These are phyloP conservation scores for Yamadazyma aaseri DNA, from an alignment of 1,139 yeast species.

Conservation along the genomic window DNA sequence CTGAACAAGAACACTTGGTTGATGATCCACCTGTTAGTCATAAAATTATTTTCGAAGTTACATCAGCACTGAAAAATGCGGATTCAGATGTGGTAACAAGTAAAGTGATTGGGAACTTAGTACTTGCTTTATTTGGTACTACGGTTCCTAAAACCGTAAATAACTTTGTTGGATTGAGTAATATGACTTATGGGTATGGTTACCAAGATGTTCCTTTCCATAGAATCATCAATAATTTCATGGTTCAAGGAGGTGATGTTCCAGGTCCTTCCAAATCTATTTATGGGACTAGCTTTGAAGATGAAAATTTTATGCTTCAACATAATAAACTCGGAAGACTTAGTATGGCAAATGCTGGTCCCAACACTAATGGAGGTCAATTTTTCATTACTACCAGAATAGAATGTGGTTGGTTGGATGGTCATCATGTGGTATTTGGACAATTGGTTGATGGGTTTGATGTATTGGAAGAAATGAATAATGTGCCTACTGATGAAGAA, in stretches of 20 bases:
- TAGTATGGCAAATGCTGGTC: conserved; percentile 49
- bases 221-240: conserved; percentile 35
- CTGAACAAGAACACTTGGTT: conserved; percentile 14
- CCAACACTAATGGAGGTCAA: conserved; percentile 94
- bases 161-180: conserved; percentile 35
- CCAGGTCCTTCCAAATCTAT: conserved; percentile 37
- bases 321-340: conserved; percentile 40
- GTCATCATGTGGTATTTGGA: conserved; percentile 59
- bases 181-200: conserved; percentile 35
- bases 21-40: conserved; percentile 31
- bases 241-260: conserved; percentile 44
- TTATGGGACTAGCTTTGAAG: conserved; percentile 31
- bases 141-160: conserved; percentile 38
- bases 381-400: conserved; percentile 54
- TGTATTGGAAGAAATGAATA: conserved; percentile 37
- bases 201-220: conserved; percentile 33
- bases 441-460: conserved; percentile 44
- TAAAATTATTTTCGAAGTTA: conserved; percentile 23
- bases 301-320: conserved; percentile 34
- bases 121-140: conserved; percentile 27
- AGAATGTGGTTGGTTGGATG: conserved; percentile 43
- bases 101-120: conserved; percentile 19
- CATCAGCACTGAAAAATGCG: conserved; percentile 11
- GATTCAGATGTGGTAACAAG: conserved; percentile 13
- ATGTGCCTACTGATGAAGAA: conserved; percentile 32